A percentile compares a stretch with the other conserved stretches of the same genome.
phyloP scores from a whole-genome alignment of 805 yeast genomes.

The Starmera dryadoides region DNA sequence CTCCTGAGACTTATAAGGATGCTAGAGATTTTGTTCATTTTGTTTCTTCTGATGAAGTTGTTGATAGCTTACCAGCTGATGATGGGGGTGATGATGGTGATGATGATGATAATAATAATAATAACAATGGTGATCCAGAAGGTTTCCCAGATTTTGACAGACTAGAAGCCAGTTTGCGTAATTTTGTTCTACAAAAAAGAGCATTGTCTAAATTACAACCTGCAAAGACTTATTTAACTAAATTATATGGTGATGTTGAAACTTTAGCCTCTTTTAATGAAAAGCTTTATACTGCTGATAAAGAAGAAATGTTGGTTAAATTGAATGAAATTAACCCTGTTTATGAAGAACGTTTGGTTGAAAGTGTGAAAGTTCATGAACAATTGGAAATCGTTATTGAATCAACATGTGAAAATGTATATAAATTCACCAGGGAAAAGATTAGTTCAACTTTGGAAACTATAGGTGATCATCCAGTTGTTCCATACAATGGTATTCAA shows the following conservation, averaged over 20 bases:
- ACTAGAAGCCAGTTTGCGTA: constrained; percentile 76
- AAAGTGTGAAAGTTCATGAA: constrained; percentile 50
- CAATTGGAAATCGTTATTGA: constrained; percentile 61
- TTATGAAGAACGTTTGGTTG: constrained; percentile 44
- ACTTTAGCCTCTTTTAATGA: constrained; percentile 58
- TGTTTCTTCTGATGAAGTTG: constrained; percentile 57
- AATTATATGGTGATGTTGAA: constrained; percentile 59
- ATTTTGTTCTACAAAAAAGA: constrained; percentile 83
- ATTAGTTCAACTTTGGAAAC: constrained; percentile 45
- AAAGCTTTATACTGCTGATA: constrained; percentile 42
- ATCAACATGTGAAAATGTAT: constrained; percentile 44
- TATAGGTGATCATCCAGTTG: constrained; percentile 41
- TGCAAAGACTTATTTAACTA: constrained; percentile 78
- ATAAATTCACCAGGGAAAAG: constrained; percentile 49
- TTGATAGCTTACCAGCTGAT: constrained; percentile 27
- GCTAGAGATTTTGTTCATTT: constrained; percentile 91
- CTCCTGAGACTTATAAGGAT: constrained; percentile 88
- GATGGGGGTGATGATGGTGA: constrained; percentile 30
- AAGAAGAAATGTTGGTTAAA: constrained; percentile 36
- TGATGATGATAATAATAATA: constrained; percentile 28
- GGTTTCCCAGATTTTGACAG: constrained; percentile 66
- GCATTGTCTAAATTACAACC: constrained; percentile 86
- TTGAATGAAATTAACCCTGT: constrained; percentile 57
- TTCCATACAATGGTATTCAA: constrained; percentile 56
- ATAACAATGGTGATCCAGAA: constrained; percentile 21